These are phyloP conservation scores for Panus rudis DNA, from an alignment of 768 basidiomycete genomes.

Conservation along the genomic window DNA sequence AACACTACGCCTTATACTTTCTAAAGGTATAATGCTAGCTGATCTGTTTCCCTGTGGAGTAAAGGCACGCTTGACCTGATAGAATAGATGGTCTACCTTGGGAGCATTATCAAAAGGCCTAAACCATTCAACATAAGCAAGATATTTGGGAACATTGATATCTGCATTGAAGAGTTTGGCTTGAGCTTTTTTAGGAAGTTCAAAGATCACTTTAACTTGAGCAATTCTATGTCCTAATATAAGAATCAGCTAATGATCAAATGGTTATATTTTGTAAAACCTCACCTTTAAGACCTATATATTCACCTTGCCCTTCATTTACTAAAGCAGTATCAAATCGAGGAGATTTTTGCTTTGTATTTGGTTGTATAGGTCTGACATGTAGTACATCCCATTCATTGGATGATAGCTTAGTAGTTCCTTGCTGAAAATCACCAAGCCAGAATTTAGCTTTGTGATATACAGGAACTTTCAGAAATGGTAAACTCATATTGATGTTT, in stretches of 20 bases:
- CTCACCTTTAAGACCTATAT: constrained; percentile 4
- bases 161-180: not conserved
- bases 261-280: not conserved
- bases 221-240: constrained; percentile 12
- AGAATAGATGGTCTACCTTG: not conserved
- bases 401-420: not conserved
- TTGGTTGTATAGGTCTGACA: not conserved
- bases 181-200: constrained; percentile 9
- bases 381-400: constrained; percentile 7
- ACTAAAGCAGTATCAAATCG: constrained; percentile 6
- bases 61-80: constrained; percentile 3
- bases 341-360: constrained; percentile 2
- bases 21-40: constrained; percentile 16
- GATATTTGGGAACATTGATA: not conserved
- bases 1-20: constrained; percentile 16
- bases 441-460: constrained; percentile 9
- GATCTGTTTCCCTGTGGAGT: not conserved
- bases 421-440: not conserved
- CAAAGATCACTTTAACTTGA: constrained; percentile 22
- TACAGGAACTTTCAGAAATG: constrained; percentile 1
- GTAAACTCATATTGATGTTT: not conserved
- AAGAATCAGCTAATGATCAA: not conserved
- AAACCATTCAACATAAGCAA: constrained; percentile 25
- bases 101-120: constrained; percentile 11
- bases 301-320: constrained; percentile 1